Evolutionary conservation across 345 rosid genomes (phyloP), one percentile per base, ranked within the genome.

Genomic region (Corchorus capsularis): DNA sequence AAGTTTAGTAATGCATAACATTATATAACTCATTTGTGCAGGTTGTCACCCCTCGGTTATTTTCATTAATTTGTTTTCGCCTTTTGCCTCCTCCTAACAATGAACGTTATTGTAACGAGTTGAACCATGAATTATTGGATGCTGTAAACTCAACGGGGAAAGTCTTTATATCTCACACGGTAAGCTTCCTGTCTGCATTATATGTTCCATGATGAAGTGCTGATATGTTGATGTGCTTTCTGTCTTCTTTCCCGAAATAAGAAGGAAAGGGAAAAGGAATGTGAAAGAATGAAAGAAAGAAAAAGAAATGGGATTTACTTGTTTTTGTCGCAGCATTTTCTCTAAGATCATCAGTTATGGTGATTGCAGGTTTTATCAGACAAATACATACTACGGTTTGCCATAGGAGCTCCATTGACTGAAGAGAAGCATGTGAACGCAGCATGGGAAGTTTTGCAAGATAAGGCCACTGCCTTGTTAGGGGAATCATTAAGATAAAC

Each of bases 331-430:
- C 12, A 59, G 13, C 10, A 16, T 3, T 5, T 45, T 12, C 20
- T n/a, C 54, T 66, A 60, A 60, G 52, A 46, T 6, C 55, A 34
- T 32, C 41, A 14, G 39, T 7, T 16, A 19, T 8, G 20, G 13
- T 64, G 55, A 47, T 4, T 72, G 76, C 90, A 92, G 94, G 92
- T 82, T 78, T 79, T 95, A 66, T 91, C 96, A 0, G 91, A 89
- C 16, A 87, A 72, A 55, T 86, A 86, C 74, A 80, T 90, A 20
- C 80, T 92, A 20, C 88, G 98, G 11, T 89, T 92, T 72, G 96
- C 96, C 2, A 86, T 93, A 14, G 99, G 97, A 46, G 99, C 97
- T 12, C 96, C 98, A 65, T 71, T 93, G 86, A 95, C 97, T 3
- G 97, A 93, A 79, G 94, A 86, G 80, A 89, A 92, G 73, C 99